These are phyloP conservation scores for Acanthamoeba polyphaga DNA, from an alignment of 208 protist species.

Conservation along the genomic window DNA sequence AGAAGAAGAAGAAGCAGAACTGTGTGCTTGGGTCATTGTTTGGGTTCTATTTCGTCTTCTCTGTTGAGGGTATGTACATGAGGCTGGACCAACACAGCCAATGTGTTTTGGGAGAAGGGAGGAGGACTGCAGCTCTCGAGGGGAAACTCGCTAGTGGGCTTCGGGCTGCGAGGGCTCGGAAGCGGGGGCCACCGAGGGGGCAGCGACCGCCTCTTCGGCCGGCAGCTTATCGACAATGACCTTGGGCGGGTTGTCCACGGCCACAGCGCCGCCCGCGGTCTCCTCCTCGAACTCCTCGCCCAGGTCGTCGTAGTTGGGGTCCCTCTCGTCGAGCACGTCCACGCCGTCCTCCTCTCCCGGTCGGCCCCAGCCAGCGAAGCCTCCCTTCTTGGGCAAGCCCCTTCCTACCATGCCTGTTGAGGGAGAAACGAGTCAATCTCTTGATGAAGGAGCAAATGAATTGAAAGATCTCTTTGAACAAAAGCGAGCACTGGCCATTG, in stretches of 20 bases:
- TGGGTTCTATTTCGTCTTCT: too few species aligned
- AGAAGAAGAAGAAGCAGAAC: too few species aligned
- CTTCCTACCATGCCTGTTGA: conserved; percentile 48
- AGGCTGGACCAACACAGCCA: neutral
- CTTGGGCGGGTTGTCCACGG: conserved; percentile 4
- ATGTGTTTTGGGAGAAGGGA: neutral
- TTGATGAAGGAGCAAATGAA: neutral
- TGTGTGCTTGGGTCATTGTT: too few species aligned
- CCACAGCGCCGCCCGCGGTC: neutral
- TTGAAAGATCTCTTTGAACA: neutral
- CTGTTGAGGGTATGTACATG: neutral
- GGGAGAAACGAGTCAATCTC: neutral
- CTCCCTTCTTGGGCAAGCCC: conserved; percentile 65
- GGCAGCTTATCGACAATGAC: neutral
- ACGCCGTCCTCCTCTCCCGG: conserved; percentile 63
- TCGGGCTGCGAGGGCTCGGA: neutral
- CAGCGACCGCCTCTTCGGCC: neutral
- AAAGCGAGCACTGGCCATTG: neutral
- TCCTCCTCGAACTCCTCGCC: neutral
- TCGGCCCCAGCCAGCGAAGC: conserved; percentile 55
- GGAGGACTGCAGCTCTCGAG: neutral
- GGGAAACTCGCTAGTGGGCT: neutral
- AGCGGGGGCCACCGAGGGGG: neutral
- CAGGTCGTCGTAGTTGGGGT: conserved; percentile 48
- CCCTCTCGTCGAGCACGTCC: conserved; percentile 25